Percentiles rank a stretch among this genome's conserved stretches.
Evolutionary conservation across 2,329 filamentous ascomycete species (phyloP).

Genomic region (Colletotrichum sp.): DNA sequence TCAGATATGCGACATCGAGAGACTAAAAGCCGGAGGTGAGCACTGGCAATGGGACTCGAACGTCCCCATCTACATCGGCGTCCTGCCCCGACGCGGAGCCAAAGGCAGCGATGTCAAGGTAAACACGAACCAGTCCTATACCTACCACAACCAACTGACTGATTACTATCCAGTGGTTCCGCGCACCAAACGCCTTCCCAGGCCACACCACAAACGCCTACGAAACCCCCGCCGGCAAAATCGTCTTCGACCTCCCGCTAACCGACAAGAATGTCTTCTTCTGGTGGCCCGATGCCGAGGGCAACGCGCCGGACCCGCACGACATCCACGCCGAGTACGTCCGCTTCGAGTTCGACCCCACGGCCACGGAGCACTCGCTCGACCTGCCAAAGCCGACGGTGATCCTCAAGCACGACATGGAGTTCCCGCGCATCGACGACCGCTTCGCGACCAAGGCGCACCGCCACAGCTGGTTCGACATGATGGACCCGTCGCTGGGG

Average conservation of each 20-base stretch:
- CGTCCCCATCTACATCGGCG: slow-evolving; percentile 9
- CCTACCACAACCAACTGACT: neutral
- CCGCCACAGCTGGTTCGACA: slow-evolving; percentile 12
- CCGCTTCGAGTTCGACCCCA: slow-evolving; percentile 13
- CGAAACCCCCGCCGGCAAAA: slow-evolving; percentile 33
- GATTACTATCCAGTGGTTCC: slow-evolving; percentile 37
- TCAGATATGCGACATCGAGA: slow-evolving; percentile 6
- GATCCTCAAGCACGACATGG: slow-evolving; percentile 8
- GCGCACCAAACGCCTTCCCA: slow-evolving; percentile 35
- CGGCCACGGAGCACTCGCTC: neutral
- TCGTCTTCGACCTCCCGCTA: slow-evolving; percentile 38
- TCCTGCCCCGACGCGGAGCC: slow-evolving; percentile 2
- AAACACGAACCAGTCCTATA: fast-evolving
- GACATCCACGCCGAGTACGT: slow-evolving; percentile 26
- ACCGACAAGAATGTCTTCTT: slow-evolving; percentile 46
- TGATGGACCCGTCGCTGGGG: slow-evolving; percentile 10
- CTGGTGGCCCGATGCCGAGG: slow-evolving; percentile 43
- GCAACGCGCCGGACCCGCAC: slow-evolving; percentile 34
- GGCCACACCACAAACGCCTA: slow-evolving; percentile 42
- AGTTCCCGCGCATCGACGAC: slow-evolving; percentile 15
- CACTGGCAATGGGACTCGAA: slow-evolving; percentile 41
- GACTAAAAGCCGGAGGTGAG: slow-evolving; percentile 40
- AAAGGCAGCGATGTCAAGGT: slow-evolving; percentile 9
- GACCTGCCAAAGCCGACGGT: neutral
- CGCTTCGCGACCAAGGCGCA: neutral